A percentile compares a stretch with the other conserved stretches of the same genome.
These are phyloP conservation scores for Ogataea siamensis DNA, from an alignment of 805 yeast species.

Conservation along the genomic window DNA sequence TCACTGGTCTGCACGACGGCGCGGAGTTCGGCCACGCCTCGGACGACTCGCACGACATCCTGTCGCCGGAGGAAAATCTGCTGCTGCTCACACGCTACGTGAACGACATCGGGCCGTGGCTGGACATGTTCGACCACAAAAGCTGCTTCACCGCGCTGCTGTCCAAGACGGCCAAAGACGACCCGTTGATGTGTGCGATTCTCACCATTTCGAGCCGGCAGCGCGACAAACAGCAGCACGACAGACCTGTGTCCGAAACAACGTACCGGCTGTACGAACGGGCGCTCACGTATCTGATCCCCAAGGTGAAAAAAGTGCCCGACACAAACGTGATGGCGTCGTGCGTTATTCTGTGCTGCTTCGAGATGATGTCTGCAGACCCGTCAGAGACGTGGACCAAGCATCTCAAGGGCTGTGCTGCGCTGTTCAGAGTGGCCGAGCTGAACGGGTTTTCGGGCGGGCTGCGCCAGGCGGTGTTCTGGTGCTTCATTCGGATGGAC, in stretches of 20 bases:
- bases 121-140: slow-evolving; percentile 28
- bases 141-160: slow-evolving; percentile 23
- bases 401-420: slow-evolving; percentile 43
- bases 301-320: slow-evolving; percentile 17
- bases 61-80: slow-evolving; percentile 25
- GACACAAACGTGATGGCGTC: slow-evolving; percentile 22
- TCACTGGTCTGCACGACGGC: slow-evolving; percentile 15
- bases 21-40: slow-evolving; percentile 9
- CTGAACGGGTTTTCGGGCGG: slow-evolving; percentile 39
- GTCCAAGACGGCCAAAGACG: slow-evolving; percentile 21
- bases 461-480: slow-evolving; percentile 38
- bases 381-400: slow-evolving; percentile 40
- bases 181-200: slow-evolving; percentile 17
- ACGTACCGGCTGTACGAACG: slow-evolving; percentile 22
- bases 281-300: slow-evolving; percentile 22
- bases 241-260: slow-evolving; percentile 14
- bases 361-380: slow-evolving; percentile 42
- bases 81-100: slow-evolving; percentile 20
- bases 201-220: slow-evolving; percentile 24
- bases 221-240: slow-evolving; percentile 15
- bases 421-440: slow-evolving; percentile 36
- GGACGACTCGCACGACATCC: slow-evolving; percentile 28
- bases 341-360: slow-evolving; percentile 33
- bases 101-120: slow-evolving; percentile 24
- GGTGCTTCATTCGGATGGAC: slow-evolving; percentile 46